Evolutionary conservation across 306 rosid genomes (phyloP), one percentile per base, ranked within the genome.

Genomic region (Spatholobus suberectus): DNA sequence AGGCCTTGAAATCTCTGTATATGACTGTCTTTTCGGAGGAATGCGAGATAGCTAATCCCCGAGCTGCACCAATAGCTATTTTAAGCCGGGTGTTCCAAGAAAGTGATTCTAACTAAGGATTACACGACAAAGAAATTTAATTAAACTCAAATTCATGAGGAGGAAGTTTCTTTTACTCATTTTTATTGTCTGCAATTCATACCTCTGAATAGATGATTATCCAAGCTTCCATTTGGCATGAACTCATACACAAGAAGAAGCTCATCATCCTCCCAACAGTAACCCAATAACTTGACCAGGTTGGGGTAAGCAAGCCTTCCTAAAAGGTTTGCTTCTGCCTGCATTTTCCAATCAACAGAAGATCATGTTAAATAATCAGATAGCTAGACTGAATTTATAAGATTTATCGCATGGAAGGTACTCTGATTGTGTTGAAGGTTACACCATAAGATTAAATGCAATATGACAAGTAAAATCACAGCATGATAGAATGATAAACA

Each of bases 161-260:
- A 18, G 24, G 14, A 77, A 41, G 8, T 76, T 65, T 72, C 4
- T 24, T 63, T 71, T 79, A 37, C 17, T 40, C 13, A 67, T 41
- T 43, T 76, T 18, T 57, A 14, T 18, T n/a, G 23, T 46, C 54
- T 55, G 54, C 47, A 78, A 26, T 70, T 79, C 93, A 8, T 92
- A 95, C 99, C 89, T 93, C 94, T 78, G 68, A 96, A 93, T 8
- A 96, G 98, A 87, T 93, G 98, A 80, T 92, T 86, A 87, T 96
- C 97, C 87, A 93, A 85, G 90, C 99, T 96, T 73, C 99, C 99
- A 59, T 61, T 91, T 21, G 86, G 84, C 98, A 96, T 69, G 85
- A 89, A 96, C 87, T 96, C 98, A n/a, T 96, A 96, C 38, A 92
- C 97, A 79, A 96, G 99, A 24, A 96, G 99, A 57, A 96, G 89